These are phyloP conservation scores for Eutypa lata DNA, from an alignment of 2,329 filamentous ascomycete genomes.

Conservation along the genomic window DNA sequence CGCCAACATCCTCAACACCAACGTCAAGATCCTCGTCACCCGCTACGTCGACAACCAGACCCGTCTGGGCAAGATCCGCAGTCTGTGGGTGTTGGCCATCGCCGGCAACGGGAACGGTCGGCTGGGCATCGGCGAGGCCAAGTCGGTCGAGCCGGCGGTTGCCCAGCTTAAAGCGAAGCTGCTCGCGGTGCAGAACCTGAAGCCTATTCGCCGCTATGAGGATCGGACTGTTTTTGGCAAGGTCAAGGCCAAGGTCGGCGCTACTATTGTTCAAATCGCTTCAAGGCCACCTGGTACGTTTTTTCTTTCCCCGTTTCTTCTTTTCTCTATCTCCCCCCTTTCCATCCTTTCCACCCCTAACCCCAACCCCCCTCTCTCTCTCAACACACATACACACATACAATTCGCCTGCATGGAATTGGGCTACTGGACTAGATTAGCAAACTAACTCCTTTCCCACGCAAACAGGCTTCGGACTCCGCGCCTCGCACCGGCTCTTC, in stretches of 20 bases:
- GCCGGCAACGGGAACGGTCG: slow-evolving; percentile 85
- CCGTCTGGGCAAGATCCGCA: slow-evolving; percentile 87
- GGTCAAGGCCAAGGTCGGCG: slow-evolving; percentile 79
- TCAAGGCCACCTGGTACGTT: slow-evolving; percentile 80
- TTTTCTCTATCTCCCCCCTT: not conserved
- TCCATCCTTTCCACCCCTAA: too few relatives aligned
- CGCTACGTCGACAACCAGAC: slow-evolving; percentile 88
- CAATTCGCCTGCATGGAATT: too few relatives aligned
- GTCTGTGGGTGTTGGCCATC: slow-evolving; percentile 71
- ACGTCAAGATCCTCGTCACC: slow-evolving; percentile 68
- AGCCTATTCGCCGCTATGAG: slow-evolving; percentile 88
- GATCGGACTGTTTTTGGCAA: slow-evolving; percentile 87
- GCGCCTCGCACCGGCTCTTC: slow-evolving; percentile 87
- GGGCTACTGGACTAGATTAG: too few relatives aligned
- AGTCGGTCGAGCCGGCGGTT: slow-evolving; percentile 70
- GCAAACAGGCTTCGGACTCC: slow-evolving; percentile 80
- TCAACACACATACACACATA: too few relatives aligned
- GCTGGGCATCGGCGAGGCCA: slow-evolving; percentile 85
- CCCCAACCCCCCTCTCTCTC: not conserved
- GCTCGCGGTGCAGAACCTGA: slow-evolving; percentile 86
- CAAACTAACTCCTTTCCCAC: not conserved
- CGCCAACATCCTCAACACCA: slow-evolving; percentile 50
- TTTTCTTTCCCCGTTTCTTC: not conserved
- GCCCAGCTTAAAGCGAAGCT: slow-evolving; percentile 71
- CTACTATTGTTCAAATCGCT: slow-evolving; percentile 79